Evolutionary conservation across 2,329 filamentous ascomycete genomes (phyloP).

Genomic region (Geosmithia morbida): DNA sequence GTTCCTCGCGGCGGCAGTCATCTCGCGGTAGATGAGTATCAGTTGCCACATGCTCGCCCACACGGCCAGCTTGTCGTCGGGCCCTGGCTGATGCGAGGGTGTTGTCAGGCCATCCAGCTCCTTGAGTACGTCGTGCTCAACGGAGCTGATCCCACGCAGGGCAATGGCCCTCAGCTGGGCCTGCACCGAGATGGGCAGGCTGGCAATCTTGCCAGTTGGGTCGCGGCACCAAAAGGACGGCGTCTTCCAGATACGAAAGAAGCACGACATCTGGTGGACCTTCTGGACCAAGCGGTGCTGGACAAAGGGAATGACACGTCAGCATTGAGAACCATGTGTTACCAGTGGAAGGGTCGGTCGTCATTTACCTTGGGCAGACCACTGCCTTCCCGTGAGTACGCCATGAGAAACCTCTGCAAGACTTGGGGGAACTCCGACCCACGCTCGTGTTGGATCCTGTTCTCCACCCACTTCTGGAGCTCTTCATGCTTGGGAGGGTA

Average conservation of each 20-base stretch:
- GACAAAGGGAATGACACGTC: background rate
- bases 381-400: conserved; percentile 18
- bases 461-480: conserved; percentile 22
- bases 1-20: conserved; percentile 16
- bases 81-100: conserved; percentile 14
- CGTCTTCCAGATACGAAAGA: conserved; percentile 34
- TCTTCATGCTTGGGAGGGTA: conserved; percentile 18
- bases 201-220: conserved; percentile 19
- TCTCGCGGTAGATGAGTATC: conserved; percentile 31
- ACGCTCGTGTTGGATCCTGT: conserved; percentile 16
- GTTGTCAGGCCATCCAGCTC: conserved; percentile 17
- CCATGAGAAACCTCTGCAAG: conserved; percentile 21
- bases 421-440: conserved; percentile 15
- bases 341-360: too few species aligned
- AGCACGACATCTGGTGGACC: conserved; percentile 31
- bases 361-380: conserved; percentile 22
- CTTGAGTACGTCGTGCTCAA: conserved; percentile 24
- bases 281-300: conserved; percentile 26
- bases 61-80: conserved; percentile 25
- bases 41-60: conserved; percentile 35
- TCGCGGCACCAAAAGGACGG: conserved; percentile 24
- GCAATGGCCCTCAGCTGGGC: conserved; percentile 24
- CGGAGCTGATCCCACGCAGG: conserved; percentile 17
- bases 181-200: conserved; percentile 23
- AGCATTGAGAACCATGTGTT: conserved; percentile 1